Evolutionary conservation across 495 filamentous ascomycete genomes (phyloP).

Genomic region (Massariosphaeria phaeospora): DNA sequence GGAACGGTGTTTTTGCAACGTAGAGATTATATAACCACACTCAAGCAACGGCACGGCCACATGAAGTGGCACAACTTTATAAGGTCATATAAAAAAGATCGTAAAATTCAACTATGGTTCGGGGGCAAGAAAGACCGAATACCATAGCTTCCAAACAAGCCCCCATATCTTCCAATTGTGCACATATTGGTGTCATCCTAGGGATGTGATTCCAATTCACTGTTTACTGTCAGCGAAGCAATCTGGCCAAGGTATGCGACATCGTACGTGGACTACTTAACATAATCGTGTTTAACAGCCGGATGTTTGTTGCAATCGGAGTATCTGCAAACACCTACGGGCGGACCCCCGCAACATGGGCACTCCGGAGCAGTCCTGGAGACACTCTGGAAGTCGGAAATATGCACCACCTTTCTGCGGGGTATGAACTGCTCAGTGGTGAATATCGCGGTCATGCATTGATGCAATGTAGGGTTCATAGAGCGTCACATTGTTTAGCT

Average conservation of each 20-base stretch:
- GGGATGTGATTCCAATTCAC: slow-evolving; percentile 1
- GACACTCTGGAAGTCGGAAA: neutral
- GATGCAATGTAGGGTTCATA: neutral
- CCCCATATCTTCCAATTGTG: too few relatives aligned
- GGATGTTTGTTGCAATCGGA: neutral
- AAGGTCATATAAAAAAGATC: too few relatives aligned
- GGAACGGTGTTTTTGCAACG: too few relatives aligned
- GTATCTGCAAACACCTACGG: slow-evolving; percentile 1
- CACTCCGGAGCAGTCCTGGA: slow-evolving; percentile 1
- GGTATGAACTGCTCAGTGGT: neutral
- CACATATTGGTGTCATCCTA: too few relatives aligned
- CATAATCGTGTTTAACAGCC: neutral
- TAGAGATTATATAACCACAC: too few relatives aligned
- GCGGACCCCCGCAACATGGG: neutral
- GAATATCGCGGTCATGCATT: neutral
- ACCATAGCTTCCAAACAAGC: too few relatives aligned
- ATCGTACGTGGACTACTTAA: neutral
- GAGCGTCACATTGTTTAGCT: neutral
- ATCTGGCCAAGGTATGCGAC: neutral
- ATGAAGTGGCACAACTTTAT: too few relatives aligned
- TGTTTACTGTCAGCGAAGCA: neutral
- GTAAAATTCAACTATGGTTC: too few relatives aligned
- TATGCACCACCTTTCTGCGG: neutral
- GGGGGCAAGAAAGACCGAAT: too few relatives aligned
- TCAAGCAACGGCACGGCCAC: too few relatives aligned